Conservation (phyloP, 805 yeast genomes). For the Ogataea philodendri region DNA sequence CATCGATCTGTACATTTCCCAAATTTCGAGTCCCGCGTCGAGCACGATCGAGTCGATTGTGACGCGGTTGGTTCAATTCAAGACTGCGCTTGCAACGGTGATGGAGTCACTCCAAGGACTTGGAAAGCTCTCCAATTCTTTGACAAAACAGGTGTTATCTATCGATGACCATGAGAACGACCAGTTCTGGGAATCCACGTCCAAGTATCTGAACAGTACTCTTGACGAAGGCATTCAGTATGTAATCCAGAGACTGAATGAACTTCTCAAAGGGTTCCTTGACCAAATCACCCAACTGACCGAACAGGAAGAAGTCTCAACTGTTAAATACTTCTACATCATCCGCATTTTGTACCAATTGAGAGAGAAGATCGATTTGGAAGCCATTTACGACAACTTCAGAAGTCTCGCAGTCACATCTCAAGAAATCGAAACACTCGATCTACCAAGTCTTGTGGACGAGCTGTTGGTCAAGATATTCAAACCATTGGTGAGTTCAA, state of each 20-base stretch:
- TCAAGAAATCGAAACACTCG: constrained; percentile 11
- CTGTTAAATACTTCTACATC: constrained; percentile 25
- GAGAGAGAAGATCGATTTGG: constrained; percentile 23
- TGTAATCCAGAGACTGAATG: constrained; percentile 16
- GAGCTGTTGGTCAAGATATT: constrained; percentile 17
- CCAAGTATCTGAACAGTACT: constrained; percentile 14
- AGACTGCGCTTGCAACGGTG: constrained; percentile 12
- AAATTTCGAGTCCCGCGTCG: constrained; percentile 17
- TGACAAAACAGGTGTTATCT: constrained; percentile 34
- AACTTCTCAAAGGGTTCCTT: constrained; percentile 20
- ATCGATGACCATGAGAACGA: constrained; percentile 37
- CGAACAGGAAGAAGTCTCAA: constrained; percentile 1
- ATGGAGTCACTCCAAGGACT: constrained; percentile 24
- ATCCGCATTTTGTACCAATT: constrained; percentile 28
- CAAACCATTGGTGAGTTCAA: constrained; percentile 12
- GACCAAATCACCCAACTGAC: constrained; percentile 10
- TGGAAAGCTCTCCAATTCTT: constrained; percentile 16
- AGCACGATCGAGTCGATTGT: constrained; percentile 18
- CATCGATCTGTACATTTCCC: constrained; percentile 22
- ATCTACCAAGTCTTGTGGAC: constrained; percentile 15
- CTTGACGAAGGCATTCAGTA: constrained; percentile 19
- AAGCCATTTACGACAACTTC: constrained; percentile 16
- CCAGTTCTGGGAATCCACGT: constrained; percentile 28
- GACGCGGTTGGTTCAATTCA: constrained; percentile 21
- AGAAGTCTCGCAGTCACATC: constrained; percentile 5